These are phyloP conservation scores for Teratosphaeria destructans DNA, from an alignment of 2,329 filamentous ascomycete genomes.

Conservation along the genomic window DNA sequence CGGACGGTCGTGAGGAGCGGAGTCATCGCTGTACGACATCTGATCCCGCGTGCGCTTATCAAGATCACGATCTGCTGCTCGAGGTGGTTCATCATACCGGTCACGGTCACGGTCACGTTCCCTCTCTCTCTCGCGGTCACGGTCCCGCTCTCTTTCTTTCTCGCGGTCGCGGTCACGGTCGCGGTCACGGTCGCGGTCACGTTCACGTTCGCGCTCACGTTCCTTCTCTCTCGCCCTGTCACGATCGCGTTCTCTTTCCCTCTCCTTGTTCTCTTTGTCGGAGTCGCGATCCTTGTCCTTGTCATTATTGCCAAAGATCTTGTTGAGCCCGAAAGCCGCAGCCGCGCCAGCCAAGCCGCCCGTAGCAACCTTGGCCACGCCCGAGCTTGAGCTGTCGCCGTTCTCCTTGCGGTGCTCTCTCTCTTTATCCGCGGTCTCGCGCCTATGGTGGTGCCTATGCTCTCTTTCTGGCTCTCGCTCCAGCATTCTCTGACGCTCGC, in stretches of 20 bases:
- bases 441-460: conserved; percentile 17
- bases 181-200: conserved; percentile 3
- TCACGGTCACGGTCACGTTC: conserved; percentile 10
- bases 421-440: conserved; percentile 13
- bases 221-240: conserved; percentile 6
- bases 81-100: neutral
- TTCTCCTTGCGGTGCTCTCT: conserved; percentile 16
- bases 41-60: conserved; percentile 3
- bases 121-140: conserved; percentile 9
- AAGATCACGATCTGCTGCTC: conserved; percentile 1
- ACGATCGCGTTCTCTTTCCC: conserved; percentile 5
- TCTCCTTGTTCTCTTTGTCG: conserved; percentile 3
- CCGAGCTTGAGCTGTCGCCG: conserved; percentile 6
- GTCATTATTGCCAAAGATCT: conserved; percentile 17
- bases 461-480: conserved; percentile 6
- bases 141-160: conserved; percentile 7
- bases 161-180: conserved; percentile 12
- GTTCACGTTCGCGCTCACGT: conserved; percentile 12
- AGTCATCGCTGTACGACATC: conserved; percentile 14
- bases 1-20: conserved; percentile 9
- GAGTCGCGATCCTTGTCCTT: conserved; percentile 11
- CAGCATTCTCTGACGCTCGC: conserved; percentile 8
- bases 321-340: conserved; percentile 20
- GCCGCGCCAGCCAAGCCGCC: conserved; percentile 23
- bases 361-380: conserved; percentile 19